Base-by-base conservation (phyloP, 306 rosid genomes). In the Gleditsia sinensis region DNA sequence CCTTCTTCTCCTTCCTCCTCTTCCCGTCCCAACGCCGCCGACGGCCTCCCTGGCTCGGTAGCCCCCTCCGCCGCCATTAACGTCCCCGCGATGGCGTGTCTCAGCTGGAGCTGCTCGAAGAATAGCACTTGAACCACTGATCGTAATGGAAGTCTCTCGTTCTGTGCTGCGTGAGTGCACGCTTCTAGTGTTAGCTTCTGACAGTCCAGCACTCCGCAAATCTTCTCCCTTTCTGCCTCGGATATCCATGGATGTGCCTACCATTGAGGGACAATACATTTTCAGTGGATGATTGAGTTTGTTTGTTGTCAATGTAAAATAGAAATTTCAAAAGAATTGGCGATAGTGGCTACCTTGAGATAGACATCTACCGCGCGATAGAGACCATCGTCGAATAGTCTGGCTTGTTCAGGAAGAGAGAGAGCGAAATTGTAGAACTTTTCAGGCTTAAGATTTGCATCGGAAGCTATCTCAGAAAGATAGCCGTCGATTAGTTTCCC, bases 71-170 rank as follows among this genome's bases (percentile, higher is more conserved):
- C 89, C 2, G 91, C 88, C 21, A 92, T 72, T 14, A 95, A 67
- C 1, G 96, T 90, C 21, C 93, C 98, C 0, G 99, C 96, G 33
- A 95, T 90, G 40, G 99, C 98, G 67, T 92, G 96, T 2, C 99
- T 97, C 25, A 95, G 93, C 84, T 95, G 99, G 48, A 95, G 90
- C 87, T 95, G 99, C 88, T 95, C 99, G 49, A 92, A 92, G 90
- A 95, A 94, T 6, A 94, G 86, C 11, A 94, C 98, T 56, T 92
- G 88, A 37, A 90, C 93, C 50, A 88, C 91, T 8, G 90, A 89
- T 20, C 97, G 85, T 19, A 92, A 36, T 1, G 97, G 97, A 19
- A 92, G 85, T 14, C 96, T 91, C 67, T 92, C 97, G 80, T 92
- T 92, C 84, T 89, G 97, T 23, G 97, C 90, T 2, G 97, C 97